Base-by-base conservation (phyloP, 176 grass and related monocot species). In the Paspalum vaginatum region DNA sequence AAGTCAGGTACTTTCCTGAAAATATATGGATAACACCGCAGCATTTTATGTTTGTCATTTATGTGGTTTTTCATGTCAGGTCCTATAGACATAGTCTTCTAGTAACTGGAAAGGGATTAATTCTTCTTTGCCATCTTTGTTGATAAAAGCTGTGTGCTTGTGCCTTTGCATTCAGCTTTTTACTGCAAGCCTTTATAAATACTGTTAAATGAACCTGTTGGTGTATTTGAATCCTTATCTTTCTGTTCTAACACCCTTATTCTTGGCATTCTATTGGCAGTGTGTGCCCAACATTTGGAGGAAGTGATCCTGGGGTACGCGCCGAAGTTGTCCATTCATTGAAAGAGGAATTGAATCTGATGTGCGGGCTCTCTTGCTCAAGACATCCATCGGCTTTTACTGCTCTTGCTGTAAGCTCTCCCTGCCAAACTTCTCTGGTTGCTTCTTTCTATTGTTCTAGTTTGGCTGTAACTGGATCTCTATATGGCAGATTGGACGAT, bases 281-380 rank as follows among this genome's bases (percentile, higher is more conserved):
- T 75, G 61, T 95, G 70, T 95, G 92, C 67, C 92, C 90, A 55
- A 95, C 88, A 5, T 81, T 95, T 86, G 95, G 95, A 63, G 95
- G 95, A 83, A 98, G 79, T 80, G 84, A 95, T 82, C 95, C 92
- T 68, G 95, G 95, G 25, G 78, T 91, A 58, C 83, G 86, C 8
- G 81, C 92, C 13, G 95, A 98, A 74, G 74, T 98, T 72, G 77
- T 88, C 56, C 95, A 89, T 89, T 91, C 88, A 48, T 81, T 98
- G 13, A 94, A 95, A 66, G 92, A 98, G 75, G 90, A 89, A 61
- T 21, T 93, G 42, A 95, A 92, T 81, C 51, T 95, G 26, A 98
- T 94, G 78, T 98, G 88, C 7, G 95, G 95, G 74, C 72, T 81
- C 61, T 95, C 92, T 86, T 91, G 88, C 56, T 85, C 87, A 6